Base-by-base conservation (phyloP, 2,329 filamentous ascomycete genomes). In the Trichocomaceae sp. region DNA sequence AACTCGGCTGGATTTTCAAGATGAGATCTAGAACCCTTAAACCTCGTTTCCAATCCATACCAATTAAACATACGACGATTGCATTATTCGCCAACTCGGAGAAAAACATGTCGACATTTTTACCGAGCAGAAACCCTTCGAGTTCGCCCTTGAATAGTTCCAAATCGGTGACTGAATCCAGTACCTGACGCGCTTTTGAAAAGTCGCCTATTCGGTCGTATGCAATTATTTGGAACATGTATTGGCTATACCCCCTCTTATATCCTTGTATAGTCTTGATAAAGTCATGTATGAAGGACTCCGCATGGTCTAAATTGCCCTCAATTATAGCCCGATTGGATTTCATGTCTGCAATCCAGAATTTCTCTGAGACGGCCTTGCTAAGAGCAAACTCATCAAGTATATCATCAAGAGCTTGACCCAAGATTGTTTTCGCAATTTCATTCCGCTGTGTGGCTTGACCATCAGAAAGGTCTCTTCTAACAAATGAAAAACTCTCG, bases 121-220 rank as follows among this genome's bases (percentile, higher is more conserved):
- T 57, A 0, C 57, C 59, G 15, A 57, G 20, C 26, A 49, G 49
- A 10, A 55, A 59, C 2, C 54, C 50, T 3, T 56, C 53, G 15
- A 61, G 54, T 6, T 47, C 47, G 8, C 48, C 54, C 15, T 60
- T 50, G 35, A 62, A 62, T 6, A 63, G 13, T n/a, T 58, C 52
- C 8, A 58, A 52, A 44, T 63, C 59, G 12, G 51, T 58, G n/a
- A 62, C 59, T 7, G 55, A 57, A 41, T 62, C 57, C 13, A 64
- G 37, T 3, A 61, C 58, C 12, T 54, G 52, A 1, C 56, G 55
- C 2, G 57, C 56, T 37, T 60, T 62, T 9, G 2, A n/a, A 2
- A n/a, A 7, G 45, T 64, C 58, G 9, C 61, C 62, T 26, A 61
- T 59, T 5, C 50, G 26, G 19, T 55, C 33, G 46, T 58, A 62